Conservation (phyloP, 495 filamentous ascomycete species). For the Cercophora scortea region DNA sequence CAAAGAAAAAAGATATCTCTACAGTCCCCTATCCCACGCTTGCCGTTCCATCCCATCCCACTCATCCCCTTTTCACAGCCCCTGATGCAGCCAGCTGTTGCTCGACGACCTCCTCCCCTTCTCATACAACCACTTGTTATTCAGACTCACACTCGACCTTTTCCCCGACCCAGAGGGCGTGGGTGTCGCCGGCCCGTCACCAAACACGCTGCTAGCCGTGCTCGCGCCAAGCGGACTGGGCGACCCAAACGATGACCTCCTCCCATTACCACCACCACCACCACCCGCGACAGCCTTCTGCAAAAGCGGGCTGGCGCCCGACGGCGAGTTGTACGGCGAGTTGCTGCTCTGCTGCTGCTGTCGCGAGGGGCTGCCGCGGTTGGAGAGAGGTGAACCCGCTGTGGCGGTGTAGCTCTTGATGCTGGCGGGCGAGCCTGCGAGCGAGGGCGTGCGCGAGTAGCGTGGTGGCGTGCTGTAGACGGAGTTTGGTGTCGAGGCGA, state of each 20-base stretch:
- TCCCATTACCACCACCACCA: slow-evolving; percentile 26
- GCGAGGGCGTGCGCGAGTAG: slow-evolving; percentile 66
- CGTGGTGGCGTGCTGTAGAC: slow-evolving; percentile 79
- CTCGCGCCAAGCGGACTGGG: slow-evolving; percentile 33
- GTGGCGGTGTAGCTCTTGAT: slow-evolving; percentile 40
- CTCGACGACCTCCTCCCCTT: slow-evolving; percentile 44
- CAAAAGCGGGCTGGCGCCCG: slow-evolving; percentile 52
- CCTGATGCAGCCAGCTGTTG: slow-evolving; percentile 26
- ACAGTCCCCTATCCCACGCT: neutral
- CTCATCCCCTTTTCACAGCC: neutral
- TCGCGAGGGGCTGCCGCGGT: slow-evolving; percentile 29
- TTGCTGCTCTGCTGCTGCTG: slow-evolving; percentile 8
- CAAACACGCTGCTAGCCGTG: slow-evolving; percentile 30
- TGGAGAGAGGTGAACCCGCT: slow-evolving; percentile 40
- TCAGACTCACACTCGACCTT: slow-evolving; percentile 63
- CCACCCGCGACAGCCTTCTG: slow-evolving; percentile 53
- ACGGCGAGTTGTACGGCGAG: slow-evolving; percentile 16
- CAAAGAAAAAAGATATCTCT: neutral
- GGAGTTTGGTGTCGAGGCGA: slow-evolving; percentile 52
- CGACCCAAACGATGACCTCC: slow-evolving; percentile 57
- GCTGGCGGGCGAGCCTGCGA: slow-evolving; percentile 43
- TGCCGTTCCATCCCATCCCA: neutral
- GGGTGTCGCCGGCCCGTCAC: slow-evolving; percentile 41
- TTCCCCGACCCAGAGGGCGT: slow-evolving; percentile 56
- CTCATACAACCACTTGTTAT: slow-evolving; percentile 91